Conservation (phyloP, 768 basidiomycete species). For the Kwoniella sp. region DNA sequence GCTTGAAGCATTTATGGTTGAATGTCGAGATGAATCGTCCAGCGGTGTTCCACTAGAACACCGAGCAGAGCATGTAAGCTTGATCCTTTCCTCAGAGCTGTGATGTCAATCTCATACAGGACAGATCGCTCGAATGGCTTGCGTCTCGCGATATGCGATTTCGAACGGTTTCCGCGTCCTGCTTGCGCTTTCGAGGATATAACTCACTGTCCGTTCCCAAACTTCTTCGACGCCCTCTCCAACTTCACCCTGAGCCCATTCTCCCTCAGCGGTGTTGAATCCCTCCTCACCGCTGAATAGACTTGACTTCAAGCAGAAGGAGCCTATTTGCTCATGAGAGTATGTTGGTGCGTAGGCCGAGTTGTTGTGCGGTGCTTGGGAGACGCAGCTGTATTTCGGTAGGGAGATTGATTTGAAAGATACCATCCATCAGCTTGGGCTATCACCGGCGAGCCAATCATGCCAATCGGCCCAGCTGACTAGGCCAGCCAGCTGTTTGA, state of each 20-base stretch:
- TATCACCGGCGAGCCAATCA: too few species aligned
- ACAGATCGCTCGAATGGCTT: too few species aligned
- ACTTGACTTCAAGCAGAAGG: slow-evolving; percentile 38
- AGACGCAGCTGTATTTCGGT: slow-evolving; percentile 33
- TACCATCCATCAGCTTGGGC: too few species aligned
- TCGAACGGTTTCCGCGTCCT: too few species aligned
- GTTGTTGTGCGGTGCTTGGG: slow-evolving; percentile 10
- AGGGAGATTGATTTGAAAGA: too few species aligned
- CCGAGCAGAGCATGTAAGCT: background rate
- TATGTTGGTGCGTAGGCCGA: slow-evolving; percentile 31
- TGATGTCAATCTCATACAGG: too few species aligned
- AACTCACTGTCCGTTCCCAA: slow-evolving; percentile 50
- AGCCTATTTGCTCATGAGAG: slow-evolving; percentile 48
- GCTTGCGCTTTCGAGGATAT: too few species aligned
- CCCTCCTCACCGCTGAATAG: slow-evolving; percentile 39
- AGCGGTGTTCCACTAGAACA: slow-evolving; percentile 44
- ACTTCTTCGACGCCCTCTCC: slow-evolving; percentile 55
- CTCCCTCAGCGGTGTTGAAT: slow-evolving; percentile 39
- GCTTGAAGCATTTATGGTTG: slow-evolving; percentile 33
- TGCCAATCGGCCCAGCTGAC: too few species aligned
- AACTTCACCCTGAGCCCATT: slow-evolving; percentile 54
- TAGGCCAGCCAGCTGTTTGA: too few species aligned
- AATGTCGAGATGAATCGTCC: slow-evolving; percentile 51
- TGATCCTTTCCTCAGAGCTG: too few species aligned
- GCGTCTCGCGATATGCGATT: too few species aligned